These are phyloP conservation scores for Parietaria judaica DNA, from an alignment of 306 rosid genomes.

Conservation along the genomic window DNA sequence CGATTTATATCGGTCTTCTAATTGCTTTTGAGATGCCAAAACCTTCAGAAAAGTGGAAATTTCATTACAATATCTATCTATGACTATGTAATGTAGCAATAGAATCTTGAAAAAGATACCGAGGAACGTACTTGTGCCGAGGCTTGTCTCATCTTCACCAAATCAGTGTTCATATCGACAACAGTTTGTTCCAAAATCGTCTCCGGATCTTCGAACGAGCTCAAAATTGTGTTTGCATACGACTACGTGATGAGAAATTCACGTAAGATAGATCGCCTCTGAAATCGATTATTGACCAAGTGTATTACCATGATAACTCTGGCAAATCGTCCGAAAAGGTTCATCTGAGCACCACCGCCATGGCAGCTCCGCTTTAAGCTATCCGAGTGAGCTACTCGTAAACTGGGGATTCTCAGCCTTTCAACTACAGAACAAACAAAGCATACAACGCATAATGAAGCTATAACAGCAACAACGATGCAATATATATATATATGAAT, in stretches of 20 bases:
- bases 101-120: neutral
- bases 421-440: slow-evolving; percentile 16
- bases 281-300: slow-evolving; percentile 12
- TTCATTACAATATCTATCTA: neutral
- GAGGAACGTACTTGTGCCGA: slow-evolving; percentile 64
- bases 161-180: slow-evolving; percentile 87
- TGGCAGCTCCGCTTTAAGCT: slow-evolving; percentile 23
- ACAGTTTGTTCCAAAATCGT: slow-evolving; percentile 88
- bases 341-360: slow-evolving; percentile 74
- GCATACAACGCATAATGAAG: neutral
- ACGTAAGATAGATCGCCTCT: neutral
- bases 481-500: slow-evolving; percentile 1
- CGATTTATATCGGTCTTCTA: slow-evolving; percentile 79
- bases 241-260: slow-evolving; percentile 35
- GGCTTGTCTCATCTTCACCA: slow-evolving; percentile 97
- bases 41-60: slow-evolving; percentile 37
- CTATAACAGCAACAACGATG: neutral
- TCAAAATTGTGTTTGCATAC: slow-evolving; percentile 76
- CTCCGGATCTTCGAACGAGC: slow-evolving; percentile 93
- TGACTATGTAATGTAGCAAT: neutral
- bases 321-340: slow-evolving; percentile 67
- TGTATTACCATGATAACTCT: slow-evolving; percentile 68
- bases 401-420: slow-evolving; percentile 31
- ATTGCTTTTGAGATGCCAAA: slow-evolving; percentile 83
- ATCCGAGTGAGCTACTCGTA: slow-evolving; percentile 33